These are phyloP conservation scores for Saccharomycopsis hybrid DNA, from an alignment of 1,139 yeast species.

Conservation along the genomic window DNA sequence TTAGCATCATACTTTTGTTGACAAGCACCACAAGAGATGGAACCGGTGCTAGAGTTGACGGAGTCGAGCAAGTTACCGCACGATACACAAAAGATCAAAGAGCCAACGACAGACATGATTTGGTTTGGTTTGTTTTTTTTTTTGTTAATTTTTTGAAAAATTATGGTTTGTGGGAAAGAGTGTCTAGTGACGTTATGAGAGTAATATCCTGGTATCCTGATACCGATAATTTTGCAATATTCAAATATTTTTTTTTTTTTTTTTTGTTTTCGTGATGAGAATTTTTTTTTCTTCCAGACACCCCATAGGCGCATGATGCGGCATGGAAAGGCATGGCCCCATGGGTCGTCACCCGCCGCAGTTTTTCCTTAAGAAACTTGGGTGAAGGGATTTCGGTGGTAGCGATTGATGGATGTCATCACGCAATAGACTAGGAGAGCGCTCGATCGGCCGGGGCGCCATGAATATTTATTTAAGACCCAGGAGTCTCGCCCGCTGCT, in stretches of 20 bases:
- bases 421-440: constrained; percentile 3
- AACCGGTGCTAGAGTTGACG: constrained; percentile 38
- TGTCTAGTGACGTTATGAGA: no score
- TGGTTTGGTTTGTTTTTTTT: not conserved
- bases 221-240: no score
- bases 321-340: no score
- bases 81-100: constrained; percentile 86
- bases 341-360: not conserved
- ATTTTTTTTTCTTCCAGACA: no score
- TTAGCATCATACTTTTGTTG: constrained; percentile 46
- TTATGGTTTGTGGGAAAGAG: not conserved
- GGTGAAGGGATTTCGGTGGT: not conserved
- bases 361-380: not conserved
- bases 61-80: constrained; percentile 89
- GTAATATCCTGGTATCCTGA: no score
- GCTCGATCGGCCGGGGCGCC: not conserved
- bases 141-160: not conserved
- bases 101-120: constrained; percentile 87
- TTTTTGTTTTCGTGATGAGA: no score
- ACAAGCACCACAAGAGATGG: constrained; percentile 65
- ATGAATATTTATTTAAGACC: not conserved
- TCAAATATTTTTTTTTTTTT: no score
- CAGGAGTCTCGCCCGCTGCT: not conserved
- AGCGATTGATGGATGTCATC: constrained; percentile 2
- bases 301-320: no score